These are phyloP conservation scores for Marsdenia floribunda DNA, from an alignment of 257 asterid genomes.

Conservation along the genomic window DNA sequence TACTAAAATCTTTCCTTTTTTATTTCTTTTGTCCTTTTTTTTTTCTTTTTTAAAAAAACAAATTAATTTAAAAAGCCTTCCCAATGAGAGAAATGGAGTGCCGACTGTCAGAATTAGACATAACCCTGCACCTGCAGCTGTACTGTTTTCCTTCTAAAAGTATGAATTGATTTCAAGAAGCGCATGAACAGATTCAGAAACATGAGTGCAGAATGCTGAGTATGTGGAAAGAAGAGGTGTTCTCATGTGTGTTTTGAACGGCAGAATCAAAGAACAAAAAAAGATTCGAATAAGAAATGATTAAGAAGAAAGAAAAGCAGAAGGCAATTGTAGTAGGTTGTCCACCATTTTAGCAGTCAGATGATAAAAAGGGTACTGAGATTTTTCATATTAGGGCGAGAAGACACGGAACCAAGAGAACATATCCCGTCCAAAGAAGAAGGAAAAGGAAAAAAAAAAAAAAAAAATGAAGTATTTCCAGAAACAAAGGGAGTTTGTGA, in stretches of 20 bases:
- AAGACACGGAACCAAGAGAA: neutral
- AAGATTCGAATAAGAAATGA: neutral
- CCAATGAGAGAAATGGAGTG: neutral
- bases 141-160: conserved; percentile 54
- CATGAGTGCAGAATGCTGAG: conserved; percentile 33
- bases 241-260: conserved; percentile 36
- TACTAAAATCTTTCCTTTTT: neutral
- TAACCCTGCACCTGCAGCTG: conserved; percentile 11
- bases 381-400: conserved; percentile 10
- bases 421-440: conserved; percentile 1
- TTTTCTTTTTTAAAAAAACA: neutral
- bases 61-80: neutral
- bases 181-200: conserved; percentile 76
- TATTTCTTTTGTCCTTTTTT: neutral
- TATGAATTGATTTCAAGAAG: conserved; percentile 76
- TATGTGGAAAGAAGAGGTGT: conserved; percentile 9
- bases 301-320: too few species aligned
- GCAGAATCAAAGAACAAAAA: neutral
- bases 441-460: too few species aligned
- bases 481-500: conserved; percentile 28
- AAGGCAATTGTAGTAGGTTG: neutral
- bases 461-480: conserved; percentile 17
- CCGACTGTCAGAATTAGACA: conserved; percentile 25
- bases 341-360: conserved; percentile 18
- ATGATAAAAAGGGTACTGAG: neutral